Evolutionary conservation across 164 flowering plant genomes (phyloP).

Genomic region (Tetracentron sinense): DNA sequence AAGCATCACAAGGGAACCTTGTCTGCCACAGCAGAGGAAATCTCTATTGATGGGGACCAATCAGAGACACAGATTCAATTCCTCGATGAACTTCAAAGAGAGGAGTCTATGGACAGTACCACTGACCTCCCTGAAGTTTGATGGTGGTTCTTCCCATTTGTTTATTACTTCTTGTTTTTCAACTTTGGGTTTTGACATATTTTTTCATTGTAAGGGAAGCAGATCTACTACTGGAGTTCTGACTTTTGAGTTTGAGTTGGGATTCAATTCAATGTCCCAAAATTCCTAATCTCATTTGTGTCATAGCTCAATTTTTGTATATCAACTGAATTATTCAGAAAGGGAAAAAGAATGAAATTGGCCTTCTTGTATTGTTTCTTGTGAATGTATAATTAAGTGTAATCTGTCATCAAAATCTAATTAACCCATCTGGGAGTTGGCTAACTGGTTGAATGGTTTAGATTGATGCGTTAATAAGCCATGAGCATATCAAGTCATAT

Average conservation of each 20-base stretch:
- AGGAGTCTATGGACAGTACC: constrained; percentile 57
- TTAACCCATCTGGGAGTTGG: too few relatives aligned
- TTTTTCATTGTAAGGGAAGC: background rate
- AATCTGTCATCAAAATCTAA: too few relatives aligned
- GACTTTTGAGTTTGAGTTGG: background rate
- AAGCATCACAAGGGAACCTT: constrained; percentile 41
- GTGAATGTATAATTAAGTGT: too few relatives aligned
- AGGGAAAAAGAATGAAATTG: too few relatives aligned
- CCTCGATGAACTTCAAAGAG: constrained; percentile 43
- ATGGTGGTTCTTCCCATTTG: background rate
- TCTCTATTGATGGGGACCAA: constrained; percentile 48
- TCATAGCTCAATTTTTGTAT: too few relatives aligned
- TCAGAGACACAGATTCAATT: constrained; percentile 33
- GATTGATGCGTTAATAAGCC: too few relatives aligned
- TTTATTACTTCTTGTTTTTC: background rate
- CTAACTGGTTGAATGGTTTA: too few relatives aligned
- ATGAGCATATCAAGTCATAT: too few relatives aligned
- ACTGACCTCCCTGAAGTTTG: constrained; percentile 42
- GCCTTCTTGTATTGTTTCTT: too few relatives aligned
- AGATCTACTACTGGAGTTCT: background rate
- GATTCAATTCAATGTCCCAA: constrained; percentile 6
- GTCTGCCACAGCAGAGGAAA: constrained; percentile 46
- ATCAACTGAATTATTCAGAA: too few relatives aligned
- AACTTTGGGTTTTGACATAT: constrained; percentile 6
- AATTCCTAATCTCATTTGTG: too few relatives aligned